Base-by-base conservation (phyloP, 2,329 filamentous ascomycete genomes). In the Aspergillus quadrilineatus region DNA sequence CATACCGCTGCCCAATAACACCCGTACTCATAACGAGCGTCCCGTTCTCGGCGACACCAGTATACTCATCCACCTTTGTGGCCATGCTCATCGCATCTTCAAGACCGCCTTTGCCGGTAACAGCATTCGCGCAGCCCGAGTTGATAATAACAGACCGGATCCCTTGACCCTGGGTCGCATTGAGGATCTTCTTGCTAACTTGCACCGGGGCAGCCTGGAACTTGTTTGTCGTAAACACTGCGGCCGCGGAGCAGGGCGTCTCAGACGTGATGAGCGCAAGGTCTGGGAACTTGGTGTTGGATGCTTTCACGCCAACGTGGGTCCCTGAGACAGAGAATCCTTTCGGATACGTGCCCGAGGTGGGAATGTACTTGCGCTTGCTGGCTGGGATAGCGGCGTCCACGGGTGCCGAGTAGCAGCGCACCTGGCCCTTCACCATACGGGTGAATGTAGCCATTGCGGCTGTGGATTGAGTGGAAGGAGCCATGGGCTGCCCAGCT, bases 11-110 rank as follows among this genome's bases (percentile, higher is more conserved):
- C 7, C 94, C 94, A 70, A 99, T 99, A 44, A 99, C 94, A 53
- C 94, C 94, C 2, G 94, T 99, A 73, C 92, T 97, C 94, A 99
- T 97, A 60, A 97, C 93, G 47, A 99, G 81, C n/a, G 90, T 94
- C 63, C 80, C 82, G 37, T 82, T 78, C 46, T 80, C 77, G 43
- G 75, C 72, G 9, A 72, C 66, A n/a, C 74, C 74, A 60, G 85
- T 85, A 64, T 82, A 84, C 53, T 84, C 79, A 70, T 97, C 92
- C 6, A 92, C 90, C 61, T 85, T 86, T 60, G 79, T 77, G 14
- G 89, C 90, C 94, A 99, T 99, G 57, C 82, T 83, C 56, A 84
- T 82, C 8, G 94, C 94, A 80, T 99, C 92, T 69, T 96, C 88
- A 52, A 95, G 80, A 1, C 94, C 94, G 44, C 90, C 89, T 73